Evolutionary conservation across 345 rosid species (phyloP).

Genomic region (Citrus australasica): DNA sequence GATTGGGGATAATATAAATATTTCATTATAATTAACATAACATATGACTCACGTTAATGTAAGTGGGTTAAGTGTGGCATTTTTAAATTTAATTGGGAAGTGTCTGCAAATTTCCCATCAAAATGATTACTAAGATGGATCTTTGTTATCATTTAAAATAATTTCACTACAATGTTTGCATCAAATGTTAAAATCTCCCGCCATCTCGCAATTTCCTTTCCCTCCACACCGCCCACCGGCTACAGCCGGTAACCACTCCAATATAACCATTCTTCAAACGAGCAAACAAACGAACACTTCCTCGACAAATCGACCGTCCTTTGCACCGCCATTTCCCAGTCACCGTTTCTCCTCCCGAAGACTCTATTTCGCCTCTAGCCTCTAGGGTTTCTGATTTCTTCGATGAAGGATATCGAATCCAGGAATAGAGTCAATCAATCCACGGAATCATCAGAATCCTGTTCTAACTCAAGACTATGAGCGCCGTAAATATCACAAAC

Average conservation of each 20-base stretch:
- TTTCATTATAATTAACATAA: no score
- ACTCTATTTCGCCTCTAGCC: neutral
- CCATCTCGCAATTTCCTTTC: slow-evolving; percentile 12
- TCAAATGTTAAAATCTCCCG: slow-evolving; percentile 19
- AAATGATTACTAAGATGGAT: no score
- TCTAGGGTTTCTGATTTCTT: neutral
- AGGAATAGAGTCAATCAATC: neutral
- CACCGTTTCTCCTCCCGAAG: neutral
- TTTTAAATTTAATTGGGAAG: no score
- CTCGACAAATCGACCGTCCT: neutral
- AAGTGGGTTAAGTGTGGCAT: no score
- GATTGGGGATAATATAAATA: no score
- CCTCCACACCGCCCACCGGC: slow-evolving; percentile 14
- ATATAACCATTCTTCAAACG: neutral
- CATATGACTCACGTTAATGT: no score
- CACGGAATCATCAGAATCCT: neutral
- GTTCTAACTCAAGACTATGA: slow-evolving; percentile 36
- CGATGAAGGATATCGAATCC: slow-evolving; percentile 4
- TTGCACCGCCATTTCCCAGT: slow-evolving; percentile 8
- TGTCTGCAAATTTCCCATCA: no score
- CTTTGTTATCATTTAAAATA: no score
- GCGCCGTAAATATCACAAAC: slow-evolving; percentile 90
- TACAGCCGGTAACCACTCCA: slow-evolving; percentile 9
- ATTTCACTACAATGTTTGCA: neutral
- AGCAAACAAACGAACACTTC: no score